Evolutionary conservation across 2,329 filamentous ascomycete genomes (phyloP), one percentile per base, ranked within the genome.

Genomic region (Trichoderma sp.): DNA sequence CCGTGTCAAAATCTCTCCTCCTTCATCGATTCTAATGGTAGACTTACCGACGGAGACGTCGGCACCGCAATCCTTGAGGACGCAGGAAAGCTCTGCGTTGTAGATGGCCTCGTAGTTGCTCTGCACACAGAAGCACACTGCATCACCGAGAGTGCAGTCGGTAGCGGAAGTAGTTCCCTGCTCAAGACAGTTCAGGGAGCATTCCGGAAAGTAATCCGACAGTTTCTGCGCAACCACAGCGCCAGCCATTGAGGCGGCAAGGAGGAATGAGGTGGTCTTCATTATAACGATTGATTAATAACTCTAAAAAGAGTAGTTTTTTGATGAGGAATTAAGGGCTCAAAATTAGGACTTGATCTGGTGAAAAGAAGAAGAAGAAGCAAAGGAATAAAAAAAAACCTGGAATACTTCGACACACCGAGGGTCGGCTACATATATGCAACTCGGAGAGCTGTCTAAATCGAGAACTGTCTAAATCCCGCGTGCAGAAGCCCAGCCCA

Each of bases 41-140:
- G 58, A 76, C 78, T 57, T 76, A 80, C 79, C 74, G 26, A 79
- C n/a, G 39, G 78, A 74, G 24, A 72, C 73, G 32, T 76, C 73
- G 12, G 74, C 51, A 62, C 78, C 77, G 62, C 78, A 80, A 21
- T 73, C 76, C 12, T 73, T 63, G 43, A 81, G 72, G 4, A 81
- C 76, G 60, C 78, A 81, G 62, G 72, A 26, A 28, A 76, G 75
- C 26, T 73, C 78, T 30, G 75, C 68, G 57, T 73, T 70, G 73
- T 76, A 76, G 70, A 80, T 79, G 66, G 73, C 74, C 62, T 77
- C 75, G 72, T 80, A 76, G 73, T 78, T 79, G 9, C 72, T 72
- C 60, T 77, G 70, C 47, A 75, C 72, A 63, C 80, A 81, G 62
- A 76, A 76, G 66, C 75, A 76, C 8, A 73, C 73, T 56, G 74